phyloP scores from a whole-genome alignment of 75 land plant species.

The Selaginella moellendorffii region DNA sequence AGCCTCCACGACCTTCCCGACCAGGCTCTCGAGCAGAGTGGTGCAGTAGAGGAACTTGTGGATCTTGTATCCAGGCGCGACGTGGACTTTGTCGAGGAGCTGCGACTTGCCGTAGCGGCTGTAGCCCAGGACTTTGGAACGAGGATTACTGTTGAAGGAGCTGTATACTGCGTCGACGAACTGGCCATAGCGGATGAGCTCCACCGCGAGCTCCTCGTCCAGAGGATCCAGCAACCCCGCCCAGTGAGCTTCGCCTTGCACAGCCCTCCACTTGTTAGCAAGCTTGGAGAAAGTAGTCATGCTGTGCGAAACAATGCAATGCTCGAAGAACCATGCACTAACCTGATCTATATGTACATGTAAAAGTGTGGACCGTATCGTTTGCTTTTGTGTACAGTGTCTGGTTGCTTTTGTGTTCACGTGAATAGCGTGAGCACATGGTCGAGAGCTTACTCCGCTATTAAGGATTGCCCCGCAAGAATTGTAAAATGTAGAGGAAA shows the following conservation, averaged over 20 bases:
- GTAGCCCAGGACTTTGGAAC: slow-evolving; percentile 42
- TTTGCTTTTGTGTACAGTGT: no score
- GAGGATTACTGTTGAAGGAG: slow-evolving; percentile 53
- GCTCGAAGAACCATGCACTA: no score
- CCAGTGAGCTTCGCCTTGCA: slow-evolving; percentile 57
- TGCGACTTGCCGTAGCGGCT: slow-evolving; percentile 34
- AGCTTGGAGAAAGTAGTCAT: no score
- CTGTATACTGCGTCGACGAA: slow-evolving; percentile 45
- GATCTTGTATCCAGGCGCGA: slow-evolving; percentile 23
- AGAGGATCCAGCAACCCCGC: slow-evolving; percentile 40
- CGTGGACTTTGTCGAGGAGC: slow-evolving; percentile 40
- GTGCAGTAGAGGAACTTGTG: slow-evolving; percentile 49
- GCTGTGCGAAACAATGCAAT: no score
- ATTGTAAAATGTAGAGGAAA: not conserved
- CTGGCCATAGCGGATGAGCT: slow-evolving; percentile 62
- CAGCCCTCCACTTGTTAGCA: slow-evolving; percentile 29
- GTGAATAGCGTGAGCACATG: no score
- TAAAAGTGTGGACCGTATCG: no score
- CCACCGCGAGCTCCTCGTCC: slow-evolving; percentile 35
- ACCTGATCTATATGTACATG: no score
- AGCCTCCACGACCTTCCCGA: not conserved
- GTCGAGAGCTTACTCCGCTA: no score
- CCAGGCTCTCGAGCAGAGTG: not conserved
- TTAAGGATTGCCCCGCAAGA: no score
- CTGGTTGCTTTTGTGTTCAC: no score